Conservation (phyloP, 2,329 filamentous ascomycete species). For the Coniochaeta ligniaria region DNA sequence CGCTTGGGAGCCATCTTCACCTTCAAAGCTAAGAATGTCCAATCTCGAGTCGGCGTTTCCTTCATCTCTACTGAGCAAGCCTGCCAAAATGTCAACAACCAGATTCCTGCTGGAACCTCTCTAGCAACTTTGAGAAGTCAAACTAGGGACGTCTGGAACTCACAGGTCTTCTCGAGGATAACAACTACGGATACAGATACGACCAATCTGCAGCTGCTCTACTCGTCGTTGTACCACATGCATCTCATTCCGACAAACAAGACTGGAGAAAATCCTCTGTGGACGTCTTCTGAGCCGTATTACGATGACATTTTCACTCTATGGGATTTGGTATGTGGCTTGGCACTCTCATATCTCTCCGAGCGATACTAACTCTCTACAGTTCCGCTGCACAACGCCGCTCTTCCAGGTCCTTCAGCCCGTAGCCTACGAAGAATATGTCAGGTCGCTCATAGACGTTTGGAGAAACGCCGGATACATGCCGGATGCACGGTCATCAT, state of each 20-base stretch:
- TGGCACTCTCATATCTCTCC: no score
- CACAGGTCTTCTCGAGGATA: slow-evolving; percentile 55
- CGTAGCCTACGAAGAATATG: slow-evolving; percentile 53
- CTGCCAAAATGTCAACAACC: slow-evolving; percentile 47
- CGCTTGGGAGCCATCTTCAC: slow-evolving; percentile 46
- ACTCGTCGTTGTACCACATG: slow-evolving; percentile 64
- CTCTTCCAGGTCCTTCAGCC: slow-evolving; percentile 62
- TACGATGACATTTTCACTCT: slow-evolving; percentile 67
- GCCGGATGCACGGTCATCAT: slow-evolving; percentile 59
- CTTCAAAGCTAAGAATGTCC: slow-evolving; percentile 38
- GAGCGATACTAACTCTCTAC: slow-evolving; percentile 13
- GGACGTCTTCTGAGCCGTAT: slow-evolving; percentile 58
- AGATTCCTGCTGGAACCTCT: slow-evolving; percentile 41
- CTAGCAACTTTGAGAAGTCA: slow-evolving; percentile 36
- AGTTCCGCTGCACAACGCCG: slow-evolving; percentile 57
- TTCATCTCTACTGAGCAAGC: slow-evolving; percentile 58
- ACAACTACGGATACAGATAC: slow-evolving; percentile 49
- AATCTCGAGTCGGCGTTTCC: slow-evolving; percentile 58
- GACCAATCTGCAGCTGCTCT: slow-evolving; percentile 52
- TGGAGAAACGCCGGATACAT: slow-evolving; percentile 59
- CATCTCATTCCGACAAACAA: slow-evolving; percentile 62
- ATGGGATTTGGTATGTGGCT: slow-evolving; percentile 42
- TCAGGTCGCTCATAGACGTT: slow-evolving; percentile 61
- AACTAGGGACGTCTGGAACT: slow-evolving; percentile 51
- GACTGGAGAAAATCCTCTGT: slow-evolving; percentile 63